Base-by-base conservation (phyloP, 108 stramenopile species). In the Epipyxis sp. region DNA sequence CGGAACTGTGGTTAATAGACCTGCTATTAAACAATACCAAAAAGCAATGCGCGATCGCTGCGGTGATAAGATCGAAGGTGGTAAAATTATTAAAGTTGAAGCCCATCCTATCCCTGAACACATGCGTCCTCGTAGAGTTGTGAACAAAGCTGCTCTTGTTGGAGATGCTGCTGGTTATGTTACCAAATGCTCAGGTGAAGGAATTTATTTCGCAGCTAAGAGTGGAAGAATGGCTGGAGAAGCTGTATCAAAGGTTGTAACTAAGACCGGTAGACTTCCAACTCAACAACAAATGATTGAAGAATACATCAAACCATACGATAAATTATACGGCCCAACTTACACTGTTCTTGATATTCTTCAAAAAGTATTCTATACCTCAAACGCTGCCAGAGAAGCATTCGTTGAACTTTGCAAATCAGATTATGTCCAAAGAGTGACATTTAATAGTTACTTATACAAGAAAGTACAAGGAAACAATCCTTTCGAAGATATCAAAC, bases 81-180 rank as follows among this genome's bases (percentile, higher is more conserved):
- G 86, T 76, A 97, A 94, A 90, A 95, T 97, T 86, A 97, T 97
- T 88, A 97, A 95, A 92, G 94, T 97, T 54, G 96, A 97, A 84
- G 96, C 96, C 35, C 96, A 97, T 90, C 96, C 96, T 72, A 97
- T 97, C 85, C 96, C 96, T 37, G 96, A 97, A 88, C 93, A 97
- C 91, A 92, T 93, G 91, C 92, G 96, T 61, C 96, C 96, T 62
- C 89, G 93, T 62, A 92, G 96, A 78, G 94, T 97, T 34, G 80
- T 81, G 3, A 79, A 81, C 40, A 42, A 82, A 44, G 79, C 88
- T 87, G 93, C 90, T 41, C 89, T 97, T 37, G 94, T 97, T 41
- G 97, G 97, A 62, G 97, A 97, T 86, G 97, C 97, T 41, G 97
- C 97, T 40, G 94, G 94, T 76, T 95, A 97, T 79, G 97, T 97